Conservation (phyloP, 306 rosid genomes). For the Ammopiptanthus mongolicus region DNA sequence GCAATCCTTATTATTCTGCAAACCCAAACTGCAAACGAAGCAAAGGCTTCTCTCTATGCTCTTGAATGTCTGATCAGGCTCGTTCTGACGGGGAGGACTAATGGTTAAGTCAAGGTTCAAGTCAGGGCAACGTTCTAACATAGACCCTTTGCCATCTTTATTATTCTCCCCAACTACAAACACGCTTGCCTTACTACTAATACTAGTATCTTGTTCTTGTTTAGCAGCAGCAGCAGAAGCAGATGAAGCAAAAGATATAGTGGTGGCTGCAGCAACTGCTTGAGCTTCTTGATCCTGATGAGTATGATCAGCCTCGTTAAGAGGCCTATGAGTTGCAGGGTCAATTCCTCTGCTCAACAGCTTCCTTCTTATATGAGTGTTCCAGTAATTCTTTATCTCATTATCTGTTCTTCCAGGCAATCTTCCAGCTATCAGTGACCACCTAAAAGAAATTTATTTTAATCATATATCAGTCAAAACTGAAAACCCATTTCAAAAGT, state of each 20-base stretch:
- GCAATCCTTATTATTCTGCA: conserved; percentile 37
- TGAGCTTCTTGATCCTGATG: conserved; percentile 35
- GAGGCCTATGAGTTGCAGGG: conserved; percentile 79
- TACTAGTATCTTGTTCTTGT: conserved; percentile 41
- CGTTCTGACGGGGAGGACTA: conserved; percentile 66
- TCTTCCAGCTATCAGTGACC: conserved; percentile 95
- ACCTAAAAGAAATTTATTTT: conserved; percentile 29
- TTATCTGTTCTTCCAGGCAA: conserved; percentile 95
- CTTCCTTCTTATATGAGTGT: conserved; percentile 94
- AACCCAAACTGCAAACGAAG: conserved; percentile 41
- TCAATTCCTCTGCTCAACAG: conserved; percentile 90
- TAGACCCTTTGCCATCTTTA: conserved; percentile 12
- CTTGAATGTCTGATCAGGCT: conserved; percentile 33
- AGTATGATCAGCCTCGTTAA: conserved; percentile 37
- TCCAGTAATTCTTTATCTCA: conserved; percentile 98
- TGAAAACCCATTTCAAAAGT: neutral
- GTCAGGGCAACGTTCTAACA: conserved; percentile 56
- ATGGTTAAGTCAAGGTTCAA: conserved; percentile 84
- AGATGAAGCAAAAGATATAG: conserved; percentile 64
- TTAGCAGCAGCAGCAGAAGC: conserved; percentile 12
- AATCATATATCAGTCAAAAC: neutral
- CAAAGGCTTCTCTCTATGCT: conserved; percentile 29
- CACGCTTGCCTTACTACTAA: neutral
- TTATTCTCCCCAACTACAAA: conserved; percentile 10
- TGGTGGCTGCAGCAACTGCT: neutral